Percentiles rank a stretch among this genome's conserved stretches.
phyloP scores from a whole-genome alignment of 352 stramenopile genomes.

The Phytopythium helicoides region DNA sequence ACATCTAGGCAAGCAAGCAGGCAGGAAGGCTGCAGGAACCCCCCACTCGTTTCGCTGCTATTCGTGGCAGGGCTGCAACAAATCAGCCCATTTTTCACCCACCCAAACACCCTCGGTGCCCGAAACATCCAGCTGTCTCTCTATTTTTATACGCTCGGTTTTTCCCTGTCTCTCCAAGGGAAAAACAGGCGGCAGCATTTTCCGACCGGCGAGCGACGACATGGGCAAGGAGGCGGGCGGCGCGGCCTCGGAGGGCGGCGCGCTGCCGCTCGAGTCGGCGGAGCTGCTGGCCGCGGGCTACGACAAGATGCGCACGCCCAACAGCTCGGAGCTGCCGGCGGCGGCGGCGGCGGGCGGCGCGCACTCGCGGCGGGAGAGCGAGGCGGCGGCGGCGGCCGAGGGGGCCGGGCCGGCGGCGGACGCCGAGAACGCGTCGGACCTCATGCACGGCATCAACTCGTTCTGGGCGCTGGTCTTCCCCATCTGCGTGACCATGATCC shows the following conservation, averaged over 20 bases:
- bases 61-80: too few species aligned
- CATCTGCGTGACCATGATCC: conserved; percentile 79
- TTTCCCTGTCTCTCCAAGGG: not conserved
- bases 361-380: conserved; percentile 7
- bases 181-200: too few species aligned
- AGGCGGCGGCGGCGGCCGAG: not conserved
- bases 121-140: conserved; percentile 1
- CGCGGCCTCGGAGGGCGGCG: conserved; percentile 14
- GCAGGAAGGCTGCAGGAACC: too few species aligned
- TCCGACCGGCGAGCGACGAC: too few species aligned
- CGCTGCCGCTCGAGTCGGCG: conserved; percentile 34
- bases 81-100: conserved; percentile 3
- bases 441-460: conserved; percentile 88
- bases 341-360: conserved; percentile 2
- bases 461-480: conserved; percentile 86
- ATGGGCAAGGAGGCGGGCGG: conserved; percentile 25
- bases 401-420: conserved; percentile 9
- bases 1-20: too few species aligned
- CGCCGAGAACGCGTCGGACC: conserved; percentile 46
- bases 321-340: conserved; percentile 23
- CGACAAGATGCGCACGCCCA: conserved; percentile 65
- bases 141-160: conserved; percentile 6
- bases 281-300: conserved; percentile 39
- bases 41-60: too few species aligned
- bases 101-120: not conserved